Base-by-base conservation (phyloP, 306 rosid species). In the Trifolium subterraneum region DNA sequence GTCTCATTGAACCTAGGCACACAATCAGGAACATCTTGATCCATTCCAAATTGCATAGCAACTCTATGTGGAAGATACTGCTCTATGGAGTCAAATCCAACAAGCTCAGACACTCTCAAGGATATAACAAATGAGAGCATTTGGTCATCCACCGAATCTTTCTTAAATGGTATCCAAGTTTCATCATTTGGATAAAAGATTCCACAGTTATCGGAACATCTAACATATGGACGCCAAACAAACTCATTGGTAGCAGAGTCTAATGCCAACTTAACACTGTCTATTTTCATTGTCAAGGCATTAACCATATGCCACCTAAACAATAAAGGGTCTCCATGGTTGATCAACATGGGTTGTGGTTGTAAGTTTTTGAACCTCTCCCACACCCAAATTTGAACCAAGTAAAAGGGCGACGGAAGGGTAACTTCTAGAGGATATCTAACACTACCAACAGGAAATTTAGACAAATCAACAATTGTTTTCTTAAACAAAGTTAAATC, bases 301-400 rank as follows among this genome's bases (percentile, higher is more conserved):
- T 2, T 71, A 2, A 79, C 81, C 44, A 12, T 56, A 27, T 81
- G 72, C 88, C 89, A 87, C 76, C 80, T 76, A 45, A 79, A 73
- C 48, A 85, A n/a, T 38, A 64, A 2, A 47, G 87, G 80, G 36
- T 81, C 77, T 2, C 33, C 79, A 51, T 3, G 0, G 25, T 22
- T 61, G 25, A 68, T 36, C 44, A 19, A 3, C 41, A 29, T 60
- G 12, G 63, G 2, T 58, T 55, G 0, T 23, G 83, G 84, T 10
- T 64, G 13, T 38, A 88, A 51, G 38, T 50, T 65, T 23, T 14
- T 16, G 63, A 89, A 63, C 36, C 91, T 85, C 75, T 89, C 94
- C 91, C 86, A 87, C 9, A 50, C 84, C 94, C 94, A 89, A 69
- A 89, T 18, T 44, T 85, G 92, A 71, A 89, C 90, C 61, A 87